phyloP scores from a whole-genome alignment of 495 filamentous ascomycete genomes.

The Daldinia caldariorum region DNA sequence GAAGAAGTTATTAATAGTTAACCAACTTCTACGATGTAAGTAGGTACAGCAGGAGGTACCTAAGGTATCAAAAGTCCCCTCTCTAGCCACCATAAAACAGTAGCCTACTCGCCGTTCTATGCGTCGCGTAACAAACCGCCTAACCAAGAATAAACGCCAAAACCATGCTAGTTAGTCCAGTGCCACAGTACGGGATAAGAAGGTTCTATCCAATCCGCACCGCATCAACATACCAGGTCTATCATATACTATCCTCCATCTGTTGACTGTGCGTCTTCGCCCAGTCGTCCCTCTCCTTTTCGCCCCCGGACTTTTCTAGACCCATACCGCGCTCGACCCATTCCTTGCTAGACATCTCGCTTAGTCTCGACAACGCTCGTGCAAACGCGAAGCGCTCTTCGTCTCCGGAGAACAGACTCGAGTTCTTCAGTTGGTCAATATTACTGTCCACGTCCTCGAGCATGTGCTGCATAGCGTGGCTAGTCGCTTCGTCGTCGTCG shows the following conservation, averaged over 20 bases:
- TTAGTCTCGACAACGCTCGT: slow-evolving; percentile 82
- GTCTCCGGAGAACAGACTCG: slow-evolving; percentile 89
- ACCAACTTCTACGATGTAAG: not conserved
- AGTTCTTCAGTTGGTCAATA: slow-evolving; percentile 84
- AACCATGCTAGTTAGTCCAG: slow-evolving; percentile 6
- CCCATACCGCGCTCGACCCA: slow-evolving; percentile 93
- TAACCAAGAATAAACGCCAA: slow-evolving; percentile 21
- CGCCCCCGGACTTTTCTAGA: slow-evolving; percentile 64
- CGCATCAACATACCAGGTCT: not conserved
- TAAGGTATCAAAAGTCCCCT: not conserved
- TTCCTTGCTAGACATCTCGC: slow-evolving; percentile 91
- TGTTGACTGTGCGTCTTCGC: slow-evolving; percentile 71
- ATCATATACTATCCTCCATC: slow-evolving; percentile 79
- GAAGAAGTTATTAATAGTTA: too few species aligned
- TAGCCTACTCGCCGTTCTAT: slow-evolving; percentile 14
- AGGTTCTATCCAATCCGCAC: not conserved
- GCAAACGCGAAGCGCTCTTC: slow-evolving; percentile 98
- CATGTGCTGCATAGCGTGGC: slow-evolving; percentile 84
- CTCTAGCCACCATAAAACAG: slow-evolving; percentile 11
- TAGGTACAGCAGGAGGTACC: too few species aligned
- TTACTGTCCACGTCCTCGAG: slow-evolving; percentile 95
- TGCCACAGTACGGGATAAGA: not conserved
- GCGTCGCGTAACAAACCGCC: slow-evolving; percentile 2
- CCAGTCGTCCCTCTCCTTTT: slow-evolving; percentile 71
- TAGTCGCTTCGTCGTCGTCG: slow-evolving; percentile 67